A percentile compares a stretch with the other conserved stretches of the same genome.
These are phyloP conservation scores for Cymodocea nodosa DNA, from an alignment of 116 monocot species.

Conservation along the genomic window DNA sequence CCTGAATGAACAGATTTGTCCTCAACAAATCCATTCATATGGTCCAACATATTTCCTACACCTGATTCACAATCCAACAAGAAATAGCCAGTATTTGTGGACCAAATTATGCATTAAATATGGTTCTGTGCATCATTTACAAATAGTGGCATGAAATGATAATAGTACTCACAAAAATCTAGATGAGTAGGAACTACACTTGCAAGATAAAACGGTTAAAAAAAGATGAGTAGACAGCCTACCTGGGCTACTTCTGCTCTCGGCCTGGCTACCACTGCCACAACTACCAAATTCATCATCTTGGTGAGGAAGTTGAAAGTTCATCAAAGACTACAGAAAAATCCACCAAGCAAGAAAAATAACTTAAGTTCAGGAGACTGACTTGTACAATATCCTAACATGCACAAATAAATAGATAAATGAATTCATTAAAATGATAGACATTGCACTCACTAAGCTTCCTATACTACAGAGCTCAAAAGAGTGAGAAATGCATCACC, in stretches of 20 bases:
- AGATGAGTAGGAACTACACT: neutral
- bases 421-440: too few species aligned
- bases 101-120: neutral
- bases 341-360: neutral
- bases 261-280: slow-evolving; percentile 58
- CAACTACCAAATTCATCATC: slow-evolving; percentile 45
- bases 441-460: too few species aligned
- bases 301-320: slow-evolving; percentile 55
- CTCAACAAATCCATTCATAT: slow-evolving; percentile 29
- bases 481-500: too few species aligned
- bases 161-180: neutral
- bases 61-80: slow-evolving; percentile 16
- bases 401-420: too few species aligned
- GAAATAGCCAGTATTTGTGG: neutral
- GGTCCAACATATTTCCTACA: slow-evolving; percentile 33
- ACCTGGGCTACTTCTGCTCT: slow-evolving; percentile 56
- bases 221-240: neutral
- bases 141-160: neutral
- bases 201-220: neutral
- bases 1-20: slow-evolving; percentile 19
- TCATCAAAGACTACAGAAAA: slow-evolving; percentile 68
- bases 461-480: too few species aligned
- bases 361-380: too few species aligned
- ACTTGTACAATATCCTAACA: too few species aligned
- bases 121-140: neutral